Evolutionary conservation across 1,284 basidiomycete species (phyloP).

Genomic region (Marasmius sp.): DNA sequence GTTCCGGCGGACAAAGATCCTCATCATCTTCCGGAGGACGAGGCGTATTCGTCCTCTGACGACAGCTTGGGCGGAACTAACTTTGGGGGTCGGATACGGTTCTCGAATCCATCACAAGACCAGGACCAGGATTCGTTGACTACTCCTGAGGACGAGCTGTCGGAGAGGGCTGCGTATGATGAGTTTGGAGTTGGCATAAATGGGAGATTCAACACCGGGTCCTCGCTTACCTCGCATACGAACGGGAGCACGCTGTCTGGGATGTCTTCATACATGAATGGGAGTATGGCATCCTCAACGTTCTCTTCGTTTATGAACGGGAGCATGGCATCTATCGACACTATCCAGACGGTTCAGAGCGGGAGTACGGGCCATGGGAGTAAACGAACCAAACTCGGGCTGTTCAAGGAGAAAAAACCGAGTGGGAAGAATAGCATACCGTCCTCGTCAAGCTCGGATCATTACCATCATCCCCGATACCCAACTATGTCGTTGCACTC

Average conservation of each 20-base stretch:
- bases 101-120: not conserved
- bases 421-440: not conserved
- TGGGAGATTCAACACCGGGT: not conserved
- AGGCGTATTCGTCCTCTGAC: slow-evolving; percentile 25
- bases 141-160: not conserved
- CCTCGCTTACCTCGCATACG: not conserved
- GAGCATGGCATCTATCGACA: not conserved
- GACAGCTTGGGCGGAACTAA: slow-evolving; percentile 10
- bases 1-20: slow-evolving; percentile 19
- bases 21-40: slow-evolving; percentile 14
- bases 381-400: not conserved
- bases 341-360: not conserved
- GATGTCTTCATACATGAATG: too few species aligned
- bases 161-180: not conserved
- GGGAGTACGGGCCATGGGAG: not conserved
- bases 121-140: not conserved
- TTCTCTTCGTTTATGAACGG: not conserved
- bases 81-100: not conserved
- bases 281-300: too few species aligned
- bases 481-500: too few species aligned
- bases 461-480: too few species aligned
- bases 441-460: not conserved
- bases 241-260: not conserved
- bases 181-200: not conserved
- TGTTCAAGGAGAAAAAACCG: not conserved